Evolutionary conservation across 2,329 filamentous ascomycete genomes (phyloP).

Genomic region (Zymoseptoria brevis): DNA sequence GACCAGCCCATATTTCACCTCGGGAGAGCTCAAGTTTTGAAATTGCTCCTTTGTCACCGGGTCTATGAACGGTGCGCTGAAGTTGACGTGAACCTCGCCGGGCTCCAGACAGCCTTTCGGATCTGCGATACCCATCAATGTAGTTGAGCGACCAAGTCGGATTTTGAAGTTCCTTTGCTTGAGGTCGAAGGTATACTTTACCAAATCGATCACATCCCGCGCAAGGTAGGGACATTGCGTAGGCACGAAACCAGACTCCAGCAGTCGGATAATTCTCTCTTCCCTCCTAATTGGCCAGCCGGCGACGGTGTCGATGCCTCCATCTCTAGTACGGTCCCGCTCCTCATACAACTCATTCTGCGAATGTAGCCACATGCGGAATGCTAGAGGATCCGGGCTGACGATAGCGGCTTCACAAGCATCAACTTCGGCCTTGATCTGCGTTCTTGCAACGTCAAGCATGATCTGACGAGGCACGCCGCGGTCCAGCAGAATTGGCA

Average conservation of each 20-base stretch:
- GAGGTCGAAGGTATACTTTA: constrained; percentile 10
- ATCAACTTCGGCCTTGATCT: constrained; percentile 47
- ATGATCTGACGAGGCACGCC: constrained; percentile 44
- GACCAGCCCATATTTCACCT: constrained; percentile 53
- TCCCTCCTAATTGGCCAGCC: constrained; percentile 45
- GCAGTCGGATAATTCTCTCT: constrained; percentile 48
- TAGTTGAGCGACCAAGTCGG: constrained; percentile 52
- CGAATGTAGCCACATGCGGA: constrained; percentile 46
- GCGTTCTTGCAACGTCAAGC: constrained; percentile 41
- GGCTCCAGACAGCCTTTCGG: constrained; percentile 53
- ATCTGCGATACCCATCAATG: constrained; percentile 61
- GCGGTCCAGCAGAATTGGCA: constrained; percentile 58
- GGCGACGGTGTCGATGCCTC: constrained; percentile 35
- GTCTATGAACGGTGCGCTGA: constrained; percentile 53
- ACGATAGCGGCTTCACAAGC: constrained; percentile 36
- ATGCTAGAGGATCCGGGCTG: background rate
- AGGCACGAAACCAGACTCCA: constrained; percentile 37
- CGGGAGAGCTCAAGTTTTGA: background rate
- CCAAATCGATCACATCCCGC: constrained; percentile 4
- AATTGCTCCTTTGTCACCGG: constrained; percentile 33
- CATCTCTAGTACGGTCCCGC: constrained; percentile 20
- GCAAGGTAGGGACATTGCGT: constrained; percentile 14
- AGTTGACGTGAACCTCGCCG: constrained; percentile 60
- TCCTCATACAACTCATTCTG: constrained; percentile 34
- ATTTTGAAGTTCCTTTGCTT: constrained; percentile 31